phyloP scores from a whole-genome alignment of 2,329 filamentous ascomycete species.

The Colletotrichum aenigma region DNA sequence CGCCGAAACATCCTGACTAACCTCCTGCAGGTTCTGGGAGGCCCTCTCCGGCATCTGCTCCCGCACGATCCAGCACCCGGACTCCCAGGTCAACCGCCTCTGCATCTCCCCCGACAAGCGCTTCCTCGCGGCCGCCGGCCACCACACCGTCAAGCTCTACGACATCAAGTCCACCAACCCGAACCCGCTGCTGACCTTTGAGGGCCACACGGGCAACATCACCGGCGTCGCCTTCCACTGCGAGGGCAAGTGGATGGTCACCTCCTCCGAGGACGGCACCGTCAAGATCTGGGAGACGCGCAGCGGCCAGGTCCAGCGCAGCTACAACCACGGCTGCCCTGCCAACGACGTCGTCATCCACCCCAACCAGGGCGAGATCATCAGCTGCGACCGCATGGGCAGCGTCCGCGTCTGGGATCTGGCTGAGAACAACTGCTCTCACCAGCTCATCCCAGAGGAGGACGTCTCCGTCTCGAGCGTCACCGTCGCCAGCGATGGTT shows the following conservation, averaged over 20 bases:
- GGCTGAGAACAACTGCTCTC: constrained; percentile 94
- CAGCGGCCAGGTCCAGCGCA: constrained; percentile 84
- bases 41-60: constrained; percentile 97
- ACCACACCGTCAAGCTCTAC: constrained; percentile 93
- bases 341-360: constrained; percentile 99
- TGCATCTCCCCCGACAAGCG: constrained; percentile 99
- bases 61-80: constrained; percentile 95
- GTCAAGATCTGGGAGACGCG: constrained; percentile 98
- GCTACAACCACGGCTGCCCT: constrained; percentile 86
- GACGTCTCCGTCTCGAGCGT: constrained; percentile 93
- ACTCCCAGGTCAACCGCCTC: constrained; percentile 97
- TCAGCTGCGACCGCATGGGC: constrained; percentile 91
- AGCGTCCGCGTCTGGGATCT: constrained; percentile 96
- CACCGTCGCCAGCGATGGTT: constrained; percentile 93
- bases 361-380: constrained; percentile 97
- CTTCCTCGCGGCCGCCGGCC: constrained; percentile 81
- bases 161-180: constrained; percentile 99
- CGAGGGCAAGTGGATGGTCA: constrained; percentile 99
- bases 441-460: constrained; percentile 95
- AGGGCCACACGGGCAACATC: constrained; percentile 94
- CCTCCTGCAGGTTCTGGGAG: constrained; percentile 84
- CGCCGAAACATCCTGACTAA: not conserved
- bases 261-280: constrained; percentile 93
- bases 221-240: constrained; percentile 98
- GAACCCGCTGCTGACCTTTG: constrained; percentile 89